phyloP scores from a whole-genome alignment of 371 early-diverging fungal species.

The Massospora cicadina region DNA sequence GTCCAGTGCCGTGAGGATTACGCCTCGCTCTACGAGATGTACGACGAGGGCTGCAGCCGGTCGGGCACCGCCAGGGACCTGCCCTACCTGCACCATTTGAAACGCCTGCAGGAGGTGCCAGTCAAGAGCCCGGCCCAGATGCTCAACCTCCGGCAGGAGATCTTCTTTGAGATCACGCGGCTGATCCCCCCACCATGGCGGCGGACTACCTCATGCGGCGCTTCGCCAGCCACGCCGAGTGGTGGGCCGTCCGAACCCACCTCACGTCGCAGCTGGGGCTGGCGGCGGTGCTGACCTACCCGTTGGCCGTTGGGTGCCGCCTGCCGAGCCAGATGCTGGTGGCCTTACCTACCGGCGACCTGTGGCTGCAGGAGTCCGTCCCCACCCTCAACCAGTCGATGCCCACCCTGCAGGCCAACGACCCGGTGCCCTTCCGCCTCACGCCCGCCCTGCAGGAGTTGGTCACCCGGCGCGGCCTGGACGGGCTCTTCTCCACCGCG shows the following conservation, averaged over 20 bases:
- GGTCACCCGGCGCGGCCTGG: conserved; percentile 78
- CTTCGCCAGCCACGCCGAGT: conserved; percentile 61
- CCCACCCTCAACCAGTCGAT: conserved; percentile 26
- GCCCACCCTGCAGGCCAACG: conserved; percentile 16
- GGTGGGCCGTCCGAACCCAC: conserved; percentile 83
- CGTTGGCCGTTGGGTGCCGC: conserved; percentile 70
- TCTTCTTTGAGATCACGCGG: conserved; percentile 53
- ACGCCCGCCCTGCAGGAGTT: conserved; percentile 93
- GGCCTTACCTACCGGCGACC: conserved; percentile 59
- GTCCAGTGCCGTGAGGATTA: conserved; percentile 82
- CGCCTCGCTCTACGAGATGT: conserved; percentile 67
- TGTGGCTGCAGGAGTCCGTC: conserved; percentile 60
- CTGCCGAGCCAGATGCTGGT: conserved; percentile 74
- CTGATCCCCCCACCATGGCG: conserved; percentile 72
- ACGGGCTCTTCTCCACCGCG: conserved; percentile 70
- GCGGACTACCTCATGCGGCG: conserved; percentile 29
- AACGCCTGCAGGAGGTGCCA: conserved; percentile 9
- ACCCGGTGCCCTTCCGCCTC: conserved; percentile 90
- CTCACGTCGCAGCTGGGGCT: conserved; percentile 81
- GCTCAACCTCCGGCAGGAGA: conserved; percentile 56
- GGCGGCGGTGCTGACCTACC: conserved; percentile 73
- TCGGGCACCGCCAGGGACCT: conserved; percentile 58
- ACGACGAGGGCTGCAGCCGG: conserved; percentile 58
- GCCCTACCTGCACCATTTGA: conserved; percentile 45
- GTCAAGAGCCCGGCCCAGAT: conserved; percentile 37